Evolutionary conservation across 2,329 filamentous ascomycete species (phyloP), one percentile per base, ranked within the genome.

Genomic region (Septoria petroselini): DNA sequence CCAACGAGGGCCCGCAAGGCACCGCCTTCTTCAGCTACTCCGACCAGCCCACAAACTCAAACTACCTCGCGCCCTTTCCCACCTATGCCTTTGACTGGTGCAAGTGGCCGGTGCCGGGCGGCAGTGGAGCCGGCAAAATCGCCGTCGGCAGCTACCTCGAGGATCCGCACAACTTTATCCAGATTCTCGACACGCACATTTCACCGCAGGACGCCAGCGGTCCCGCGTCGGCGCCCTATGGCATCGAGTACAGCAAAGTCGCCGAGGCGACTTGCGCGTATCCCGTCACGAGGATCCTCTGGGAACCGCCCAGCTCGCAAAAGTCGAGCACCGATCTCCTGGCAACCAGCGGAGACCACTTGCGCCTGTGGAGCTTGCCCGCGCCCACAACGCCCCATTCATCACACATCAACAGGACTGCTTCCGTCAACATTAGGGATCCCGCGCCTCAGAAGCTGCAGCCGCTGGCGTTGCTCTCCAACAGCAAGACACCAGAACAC

Each of bases 11-110:
- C 41, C 74, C 80, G 11, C 76, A 83, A 34, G 84, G 83, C 25
- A 74, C 77, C 2, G 74, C 62, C 11, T 70, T 69, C 43, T 85
- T 85, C 65, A 86, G 90, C 63, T 76, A 82, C 43, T 80, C 82
- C 56, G 80, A 81, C 65, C 68, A 81, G 55, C 85, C 66, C 70
- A 87, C 66, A 4, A 94, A 91, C 57, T 95, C 89, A 76, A 96
- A 91, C 68, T 95, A 96, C 66, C 73, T 95, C 56, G 90, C 91
- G 3, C 91, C 91, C 0, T 98, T 93, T 89, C 86, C 90, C 11
- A 84, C 95, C 48, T 98, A 97, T 69, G 91, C 93, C 9, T 91
- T 95, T 63, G 93, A 98, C 73, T 98, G 93, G 93, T 98, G 93
- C 75, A 98, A 98, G 71, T 98, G 93, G 91, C 83, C 87, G 12